A percentile compares a stretch with the other conserved stretches of the same genome.
Evolutionary conservation across 2,329 filamentous ascomycete genomes (phyloP).

Genomic region (Fusarium sp.): DNA sequence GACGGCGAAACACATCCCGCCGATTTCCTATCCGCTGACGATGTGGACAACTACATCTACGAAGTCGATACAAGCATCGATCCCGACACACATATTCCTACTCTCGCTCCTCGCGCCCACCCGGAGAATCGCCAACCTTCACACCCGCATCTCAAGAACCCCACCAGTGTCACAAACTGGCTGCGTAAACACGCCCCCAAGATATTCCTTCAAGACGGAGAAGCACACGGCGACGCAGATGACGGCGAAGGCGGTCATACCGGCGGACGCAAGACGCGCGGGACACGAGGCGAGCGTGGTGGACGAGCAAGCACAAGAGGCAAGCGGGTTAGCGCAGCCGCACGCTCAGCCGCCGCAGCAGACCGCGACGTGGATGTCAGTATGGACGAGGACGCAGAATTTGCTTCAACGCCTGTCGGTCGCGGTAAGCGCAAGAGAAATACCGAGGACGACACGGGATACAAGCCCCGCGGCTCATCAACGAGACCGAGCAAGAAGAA

Average conservation of each 20-base stretch:
- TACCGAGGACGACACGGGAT: conserved; percentile 70
- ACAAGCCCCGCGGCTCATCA: conserved; percentile 71
- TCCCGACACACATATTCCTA: conserved; percentile 61
- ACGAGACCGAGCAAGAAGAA: conserved; percentile 71
- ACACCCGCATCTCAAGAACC: conserved; percentile 73
- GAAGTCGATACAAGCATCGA: conserved; percentile 71
- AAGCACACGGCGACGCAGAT: conserved; percentile 58
- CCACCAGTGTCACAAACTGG: conserved; percentile 96
- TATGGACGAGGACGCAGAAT: conserved; percentile 59
- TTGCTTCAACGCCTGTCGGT: conserved; percentile 53
- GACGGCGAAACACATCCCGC: conserved; percentile 71
- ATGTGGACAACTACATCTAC: conserved; percentile 81
- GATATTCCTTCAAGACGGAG: conserved; percentile 84
- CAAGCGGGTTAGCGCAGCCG: conserved; percentile 54
- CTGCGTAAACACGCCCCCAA: conserved; percentile 87
- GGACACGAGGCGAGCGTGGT: conserved; percentile 54
- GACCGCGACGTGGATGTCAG: conserved; percentile 54
- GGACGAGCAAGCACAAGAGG: conserved; percentile 59
- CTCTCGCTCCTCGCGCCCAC: conserved; percentile 66
- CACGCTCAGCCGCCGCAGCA: conserved; percentile 42
- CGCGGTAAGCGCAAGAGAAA: conserved; percentile 69
- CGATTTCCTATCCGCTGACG: conserved; percentile 77
- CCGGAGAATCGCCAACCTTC: conserved; percentile 56
- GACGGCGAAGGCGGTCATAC: conserved; percentile 52
- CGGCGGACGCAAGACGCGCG: conserved; percentile 56